Evolutionary conservation across 805 yeast genomes (phyloP).

Genomic region (Candida namnaoensis): DNA sequence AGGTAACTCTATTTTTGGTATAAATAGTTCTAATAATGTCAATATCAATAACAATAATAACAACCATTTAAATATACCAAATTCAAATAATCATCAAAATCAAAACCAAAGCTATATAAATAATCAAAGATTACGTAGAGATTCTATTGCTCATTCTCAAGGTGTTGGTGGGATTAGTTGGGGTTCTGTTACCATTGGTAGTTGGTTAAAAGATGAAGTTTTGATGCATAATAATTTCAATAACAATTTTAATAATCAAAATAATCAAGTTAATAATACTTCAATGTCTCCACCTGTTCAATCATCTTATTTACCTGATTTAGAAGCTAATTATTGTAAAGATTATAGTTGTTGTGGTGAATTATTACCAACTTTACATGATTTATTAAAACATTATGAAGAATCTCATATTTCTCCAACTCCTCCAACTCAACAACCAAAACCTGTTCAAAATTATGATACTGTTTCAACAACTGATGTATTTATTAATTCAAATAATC

Average conservation of each 20-base stretch:
- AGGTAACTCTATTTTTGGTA: slow-evolving; percentile 16
- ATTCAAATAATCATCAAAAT: background rate
- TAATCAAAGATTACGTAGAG: slow-evolving; percentile 61
- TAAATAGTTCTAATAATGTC: background rate
- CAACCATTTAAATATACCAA: slow-evolving; percentile 13
- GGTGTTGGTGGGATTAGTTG: slow-evolving; percentile 98
- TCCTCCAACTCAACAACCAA: slow-evolving; percentile 39
- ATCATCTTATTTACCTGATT: slow-evolving; percentile 79
- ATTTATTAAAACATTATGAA: slow-evolving; percentile 87
- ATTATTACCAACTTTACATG: slow-evolving; percentile 86
- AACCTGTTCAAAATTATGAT: slow-evolving; percentile 60
- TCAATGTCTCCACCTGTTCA: slow-evolving; percentile 50
- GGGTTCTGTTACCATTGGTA: slow-evolving; percentile 93
- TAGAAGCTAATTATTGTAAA: slow-evolving; percentile 93
- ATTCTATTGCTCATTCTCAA: slow-evolving; percentile 89
- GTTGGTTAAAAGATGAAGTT: slow-evolving; percentile 93
- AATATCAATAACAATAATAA: slow-evolving; percentile 4
- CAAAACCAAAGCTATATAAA: slow-evolving; percentile 3
- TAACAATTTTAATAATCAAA: slow-evolving; percentile 8
- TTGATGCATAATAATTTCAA: slow-evolving; percentile 35
- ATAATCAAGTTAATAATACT: slow-evolving; percentile 9
- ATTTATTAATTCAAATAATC: slow-evolving; percentile 40
- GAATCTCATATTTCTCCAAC: slow-evolving; percentile 80
- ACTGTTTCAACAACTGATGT: slow-evolving; percentile 93
- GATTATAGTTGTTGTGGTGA: slow-evolving; percentile 97